phyloP scores from a whole-genome alignment of 768 basidiomycete genomes.

The Leccinum disarticulatum region DNA sequence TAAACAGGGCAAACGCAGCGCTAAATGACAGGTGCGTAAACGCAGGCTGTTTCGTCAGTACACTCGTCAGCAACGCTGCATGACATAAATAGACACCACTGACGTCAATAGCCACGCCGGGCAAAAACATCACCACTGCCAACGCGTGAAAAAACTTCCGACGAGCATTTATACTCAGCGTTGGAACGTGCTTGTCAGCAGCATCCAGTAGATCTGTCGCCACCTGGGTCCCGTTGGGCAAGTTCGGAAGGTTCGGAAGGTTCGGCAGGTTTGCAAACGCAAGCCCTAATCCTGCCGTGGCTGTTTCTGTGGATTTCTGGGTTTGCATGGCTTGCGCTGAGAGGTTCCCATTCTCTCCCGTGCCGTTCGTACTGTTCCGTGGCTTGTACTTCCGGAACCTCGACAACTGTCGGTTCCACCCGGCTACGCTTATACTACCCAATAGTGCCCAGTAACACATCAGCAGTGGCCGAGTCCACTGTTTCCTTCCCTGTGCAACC shows the following conservation, averaged over 20 bases:
- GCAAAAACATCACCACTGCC: constrained; percentile 95
- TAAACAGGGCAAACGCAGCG: constrained; percentile 91
- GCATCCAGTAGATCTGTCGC: constrained; percentile 71
- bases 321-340: constrained; percentile 27
- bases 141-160: constrained; percentile 97
- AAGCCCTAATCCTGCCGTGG: constrained; percentile 32
- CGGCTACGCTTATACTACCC: constrained; percentile 83
- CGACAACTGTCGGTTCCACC: constrained; percentile 90
- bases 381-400: constrained; percentile 69
- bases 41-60: constrained; percentile 64
- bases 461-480: constrained; percentile 78
- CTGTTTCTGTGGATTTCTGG: constrained; percentile 21
- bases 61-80: constrained; percentile 15
- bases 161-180: constrained; percentile 85
- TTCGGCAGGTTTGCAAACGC: constrained; percentile 49
- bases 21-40: constrained; percentile 96
- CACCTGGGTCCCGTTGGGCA: constrained; percentile 60
- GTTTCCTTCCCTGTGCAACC: constrained; percentile 69
- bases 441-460: constrained; percentile 84
- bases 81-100: constrained; percentile 35
- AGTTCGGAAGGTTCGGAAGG: constrained; percentile 38
- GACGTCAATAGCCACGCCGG: constrained; percentile 90
- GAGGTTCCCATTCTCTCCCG: constrained; percentile 37
- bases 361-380: constrained; percentile 36
- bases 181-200: constrained; percentile 88